A percentile compares a stretch with the other conserved stretches of the same genome.
phyloP scores from a whole-genome alignment of 768 basidiomycete genomes.

The Lactarius evosmus region DNA sequence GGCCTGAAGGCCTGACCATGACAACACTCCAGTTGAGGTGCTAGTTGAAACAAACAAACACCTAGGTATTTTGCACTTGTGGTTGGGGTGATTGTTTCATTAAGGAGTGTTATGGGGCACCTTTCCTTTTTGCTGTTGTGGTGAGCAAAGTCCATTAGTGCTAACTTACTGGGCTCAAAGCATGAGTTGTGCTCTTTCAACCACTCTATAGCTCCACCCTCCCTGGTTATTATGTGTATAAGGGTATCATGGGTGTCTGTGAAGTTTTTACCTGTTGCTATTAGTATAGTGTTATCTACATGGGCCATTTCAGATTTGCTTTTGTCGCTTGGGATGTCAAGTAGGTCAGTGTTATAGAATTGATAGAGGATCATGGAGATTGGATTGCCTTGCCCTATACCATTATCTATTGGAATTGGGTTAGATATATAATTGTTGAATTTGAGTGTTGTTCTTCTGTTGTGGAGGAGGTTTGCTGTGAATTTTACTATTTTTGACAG shows the following conservation, averaged over 20 bases:
- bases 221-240: no score
- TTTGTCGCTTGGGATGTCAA: slow-evolving; percentile 14
- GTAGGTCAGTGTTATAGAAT: slow-evolving; percentile 29
- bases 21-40: slow-evolving; percentile 12
- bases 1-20: no score
- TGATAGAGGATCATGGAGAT: slow-evolving; percentile 28
- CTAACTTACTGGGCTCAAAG: no score
- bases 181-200: no score
- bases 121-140: no score
- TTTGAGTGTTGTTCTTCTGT: slow-evolving; percentile 8
- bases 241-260: not conserved
- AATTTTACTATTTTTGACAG: slow-evolving; percentile 31
- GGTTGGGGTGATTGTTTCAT: no score
- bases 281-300: slow-evolving; percentile 28
- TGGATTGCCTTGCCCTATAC: slow-evolving; percentile 30
- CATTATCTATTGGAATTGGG: slow-evolving; percentile 13
- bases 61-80: no score
- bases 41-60: not conserved
- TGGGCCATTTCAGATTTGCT: slow-evolving; percentile 11
- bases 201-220: no score
- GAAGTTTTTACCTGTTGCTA: slow-evolving; percentile 16
- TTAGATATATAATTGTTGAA: slow-evolving; percentile 26
- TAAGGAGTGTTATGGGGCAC: no score
- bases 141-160: no score
- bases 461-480: slow-evolving; percentile 10